phyloP scores from a whole-genome alignment of 495 filamentous ascomycete genomes.

The Trichoderma asperelloides region DNA sequence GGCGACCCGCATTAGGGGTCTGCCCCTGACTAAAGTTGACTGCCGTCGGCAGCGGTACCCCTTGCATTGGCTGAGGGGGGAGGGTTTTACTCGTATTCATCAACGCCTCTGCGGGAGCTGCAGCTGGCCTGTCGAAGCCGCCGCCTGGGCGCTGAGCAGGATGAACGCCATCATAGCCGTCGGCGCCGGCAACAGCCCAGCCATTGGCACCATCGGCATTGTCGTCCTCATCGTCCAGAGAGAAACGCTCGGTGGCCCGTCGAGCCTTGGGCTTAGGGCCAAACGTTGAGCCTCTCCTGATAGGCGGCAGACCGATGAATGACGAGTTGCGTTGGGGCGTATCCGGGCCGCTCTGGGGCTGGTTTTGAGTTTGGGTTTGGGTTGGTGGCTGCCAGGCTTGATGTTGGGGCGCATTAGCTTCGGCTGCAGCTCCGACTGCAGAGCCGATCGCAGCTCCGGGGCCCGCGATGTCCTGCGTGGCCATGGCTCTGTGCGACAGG shows the following conservation, averaged over 20 bases:
- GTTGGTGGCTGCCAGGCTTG: background rate
- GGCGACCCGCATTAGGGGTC: background rate
- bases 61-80: background rate
- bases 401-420: background rate
- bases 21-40: background rate
- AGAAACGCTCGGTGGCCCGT: constrained; percentile 17
- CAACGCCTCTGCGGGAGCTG: background rate
- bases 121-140: background rate
- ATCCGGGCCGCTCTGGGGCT: background rate
- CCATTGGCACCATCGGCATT: background rate
- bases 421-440: background rate
- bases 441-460: background rate
- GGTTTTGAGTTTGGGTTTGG: background rate
- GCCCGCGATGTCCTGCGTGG: background rate
- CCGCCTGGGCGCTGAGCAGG: background rate
- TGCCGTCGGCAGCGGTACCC: background rate
- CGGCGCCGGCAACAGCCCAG: background rate
- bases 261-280: constrained; percentile 26
- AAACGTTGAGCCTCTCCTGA: constrained; percentile 44
- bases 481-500: background rate
- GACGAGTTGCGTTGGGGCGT: constrained; percentile 22
- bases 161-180: background rate
- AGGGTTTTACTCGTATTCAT: background rate
- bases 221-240: constrained; percentile 15
- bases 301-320: constrained; percentile 40